phyloP scores from a whole-genome alignment of 2,329 filamentous ascomycete species.

The Xylariaceae sp. region DNA sequence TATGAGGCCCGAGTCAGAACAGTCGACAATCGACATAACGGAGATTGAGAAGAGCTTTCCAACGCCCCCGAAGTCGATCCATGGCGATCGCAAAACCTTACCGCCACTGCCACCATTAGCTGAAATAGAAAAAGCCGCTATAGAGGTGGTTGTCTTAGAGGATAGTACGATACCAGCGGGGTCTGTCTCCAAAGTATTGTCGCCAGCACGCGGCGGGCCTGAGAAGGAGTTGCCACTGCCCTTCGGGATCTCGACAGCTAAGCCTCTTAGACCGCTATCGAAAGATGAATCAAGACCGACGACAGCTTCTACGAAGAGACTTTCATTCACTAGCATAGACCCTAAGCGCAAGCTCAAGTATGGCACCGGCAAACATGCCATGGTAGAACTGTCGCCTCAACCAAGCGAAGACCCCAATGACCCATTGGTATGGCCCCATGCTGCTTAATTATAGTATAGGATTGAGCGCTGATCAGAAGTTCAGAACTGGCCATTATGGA shows the following conservation, averaged over 20 bases:
- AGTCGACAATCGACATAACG: slow-evolving; percentile 34
- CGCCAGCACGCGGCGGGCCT: slow-evolving; percentile 17
- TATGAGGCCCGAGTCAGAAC: slow-evolving; percentile 28
- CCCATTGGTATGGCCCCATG: slow-evolving; percentile 53
- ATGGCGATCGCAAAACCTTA: slow-evolving; percentile 35
- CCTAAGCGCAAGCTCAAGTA: slow-evolving; percentile 54
- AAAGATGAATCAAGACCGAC: slow-evolving; percentile 38
- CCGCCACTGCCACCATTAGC: slow-evolving; percentile 38
- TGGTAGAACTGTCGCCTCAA: slow-evolving; percentile 59
- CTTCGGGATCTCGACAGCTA: slow-evolving; percentile 22
- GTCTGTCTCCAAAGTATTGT: slow-evolving; percentile 18
- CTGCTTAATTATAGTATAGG: neutral
- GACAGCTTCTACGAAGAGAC: slow-evolving; percentile 45
- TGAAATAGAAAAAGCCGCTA: slow-evolving; percentile 26
- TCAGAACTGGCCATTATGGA: slow-evolving; percentile 64
- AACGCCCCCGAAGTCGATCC: slow-evolving; percentile 26
- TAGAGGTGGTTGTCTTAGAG: slow-evolving; percentile 7
- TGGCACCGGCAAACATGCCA: slow-evolving; percentile 51
- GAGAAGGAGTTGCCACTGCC: slow-evolving; percentile 28
- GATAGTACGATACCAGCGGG: slow-evolving; percentile 4
- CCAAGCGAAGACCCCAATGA: slow-evolving; percentile 62
- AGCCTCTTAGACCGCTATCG: slow-evolving; percentile 30
- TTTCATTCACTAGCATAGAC: slow-evolving; percentile 45
- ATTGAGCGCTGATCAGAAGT: neutral
- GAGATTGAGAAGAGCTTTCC: slow-evolving; percentile 35